Evolutionary conservation across 306 rosid genomes (phyloP), one percentile per base, ranked within the genome.

Genomic region (Inga oerstediana): DNA sequence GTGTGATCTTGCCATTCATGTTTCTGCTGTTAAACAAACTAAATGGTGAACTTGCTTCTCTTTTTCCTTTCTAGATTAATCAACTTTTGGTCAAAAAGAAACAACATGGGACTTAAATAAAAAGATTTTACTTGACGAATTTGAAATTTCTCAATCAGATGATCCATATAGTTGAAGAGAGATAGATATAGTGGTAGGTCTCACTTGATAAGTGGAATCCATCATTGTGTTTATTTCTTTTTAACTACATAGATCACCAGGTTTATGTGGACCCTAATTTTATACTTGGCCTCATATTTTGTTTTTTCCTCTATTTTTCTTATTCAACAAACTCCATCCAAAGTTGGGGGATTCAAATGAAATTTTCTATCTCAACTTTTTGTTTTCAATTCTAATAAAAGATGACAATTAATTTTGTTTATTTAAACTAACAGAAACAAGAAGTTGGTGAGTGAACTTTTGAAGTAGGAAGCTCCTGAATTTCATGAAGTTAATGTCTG

Each of bases 21-120:
- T 82, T 48, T 82, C 85, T 82, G 80, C 85, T 19, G 30, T 82
- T 20, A 75, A 75, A 10, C 85, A 82, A 75, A 82, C 85, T 7
- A 82, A 82, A 61, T 75, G 85, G 85, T 75, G 64, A 75, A 43
- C 44, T 35, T 37, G 0, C 12, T 75, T 56, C 51, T 20, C 24
- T 56, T 11, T 32, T 4, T 11, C 68, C 17, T 35, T 56, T 5
- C 6, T 34, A 32, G 19, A 48, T 34, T 65, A 4, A 30, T 30
- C 20, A 64, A 64, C 8, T 62, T 24, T 24, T 2, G 43, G 2
- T 56, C 0, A 2, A 17, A 56, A 19, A 56, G 11, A 56, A 56
- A 27, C 0, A 27, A 62, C 0, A 2, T 59, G 1, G 15, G 34
- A 59, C 16, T 59, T 22, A 7, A 8, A 24, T 61, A 1, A 8